A percentile compares a stretch with the other conserved stretches of the same genome.
Evolutionary conservation across 2,329 filamentous ascomycete species (phyloP).

Genomic region (Pseudogymnoascus sp.): DNA sequence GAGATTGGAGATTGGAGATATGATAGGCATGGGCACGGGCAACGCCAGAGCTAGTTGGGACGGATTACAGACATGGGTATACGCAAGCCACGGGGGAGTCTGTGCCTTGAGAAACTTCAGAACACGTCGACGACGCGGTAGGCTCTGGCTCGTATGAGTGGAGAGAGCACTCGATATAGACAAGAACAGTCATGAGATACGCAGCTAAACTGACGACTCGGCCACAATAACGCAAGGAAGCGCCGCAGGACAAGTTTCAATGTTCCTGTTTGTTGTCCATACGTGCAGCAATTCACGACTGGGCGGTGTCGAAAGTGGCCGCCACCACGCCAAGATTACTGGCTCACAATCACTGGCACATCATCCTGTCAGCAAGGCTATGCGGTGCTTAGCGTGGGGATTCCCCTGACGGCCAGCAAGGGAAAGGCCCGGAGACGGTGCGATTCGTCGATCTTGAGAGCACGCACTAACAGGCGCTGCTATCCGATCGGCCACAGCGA

Average conservation of each 20-base stretch:
- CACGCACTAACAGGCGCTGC: neutral
- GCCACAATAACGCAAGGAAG: neutral
- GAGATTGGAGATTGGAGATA: neutral
- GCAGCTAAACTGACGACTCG: neutral
- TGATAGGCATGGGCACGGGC: neutral
- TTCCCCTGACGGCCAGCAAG: neutral
- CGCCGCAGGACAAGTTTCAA: neutral
- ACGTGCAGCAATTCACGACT: neutral
- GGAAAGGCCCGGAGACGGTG: neutral
- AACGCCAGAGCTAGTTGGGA: neutral
- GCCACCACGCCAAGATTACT: neutral
- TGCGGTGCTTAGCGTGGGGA: neutral
- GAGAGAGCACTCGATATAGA: neutral
- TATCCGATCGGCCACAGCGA: neutral
- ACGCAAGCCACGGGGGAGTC: neutral
- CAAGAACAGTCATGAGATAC: neutral
- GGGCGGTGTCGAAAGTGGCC: neutral
- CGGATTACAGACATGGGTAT: neutral
- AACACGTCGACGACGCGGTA: neutral
- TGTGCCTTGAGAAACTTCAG: neutral
- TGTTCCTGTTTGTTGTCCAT: neutral
- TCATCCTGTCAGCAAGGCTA: neutral
- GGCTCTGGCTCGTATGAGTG: neutral
- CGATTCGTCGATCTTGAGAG: neutral
- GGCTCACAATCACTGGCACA: neutral